Evolutionary conservation across 2,329 filamentous ascomycete species (phyloP).

Genomic region (Seiridium unicorne): DNA sequence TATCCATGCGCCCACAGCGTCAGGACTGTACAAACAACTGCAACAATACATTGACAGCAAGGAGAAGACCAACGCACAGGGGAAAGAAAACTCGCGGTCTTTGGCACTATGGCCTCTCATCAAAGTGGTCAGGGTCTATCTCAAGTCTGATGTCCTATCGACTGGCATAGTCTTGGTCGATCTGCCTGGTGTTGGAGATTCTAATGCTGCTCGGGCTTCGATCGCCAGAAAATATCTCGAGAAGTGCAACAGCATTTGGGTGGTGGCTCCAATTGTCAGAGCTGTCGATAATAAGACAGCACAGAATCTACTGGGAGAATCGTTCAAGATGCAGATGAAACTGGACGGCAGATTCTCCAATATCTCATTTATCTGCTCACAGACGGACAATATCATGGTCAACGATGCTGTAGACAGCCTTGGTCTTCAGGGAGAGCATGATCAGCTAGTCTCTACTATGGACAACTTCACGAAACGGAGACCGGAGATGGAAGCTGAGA

Average conservation of each 20-base stretch:
- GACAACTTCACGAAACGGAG: too few species aligned
- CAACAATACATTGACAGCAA: conserved; percentile 24
- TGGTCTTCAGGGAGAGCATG: too few species aligned
- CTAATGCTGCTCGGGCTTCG: conserved; percentile 56
- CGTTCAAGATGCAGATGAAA: conserved; percentile 58
- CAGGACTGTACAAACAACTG: neutral
- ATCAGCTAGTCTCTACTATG: too few species aligned
- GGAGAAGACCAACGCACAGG: conserved; percentile 32
- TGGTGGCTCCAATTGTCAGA: conserved; percentile 60
- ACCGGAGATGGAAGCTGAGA: too few species aligned
- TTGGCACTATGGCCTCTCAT: conserved; percentile 40
- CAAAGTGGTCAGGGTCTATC: conserved; percentile 42
- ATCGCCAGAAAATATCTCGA: conserved; percentile 60
- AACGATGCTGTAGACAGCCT: neutral
- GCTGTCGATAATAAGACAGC: conserved; percentile 62
- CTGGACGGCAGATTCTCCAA: conserved; percentile 54
- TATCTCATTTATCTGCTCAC: conserved; percentile 48
- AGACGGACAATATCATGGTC: conserved; percentile 18
- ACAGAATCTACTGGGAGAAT: conserved; percentile 52
- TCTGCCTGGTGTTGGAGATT: conserved; percentile 58
- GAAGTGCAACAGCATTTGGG: conserved; percentile 55
- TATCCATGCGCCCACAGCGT: neutral
- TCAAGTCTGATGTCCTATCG: conserved; percentile 46
- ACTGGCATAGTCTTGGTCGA: conserved; percentile 59
- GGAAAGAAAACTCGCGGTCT: neutral